Base-by-base conservation (phyloP, 164 flowering plant genomes). In the Aristolochia contorta region DNA sequence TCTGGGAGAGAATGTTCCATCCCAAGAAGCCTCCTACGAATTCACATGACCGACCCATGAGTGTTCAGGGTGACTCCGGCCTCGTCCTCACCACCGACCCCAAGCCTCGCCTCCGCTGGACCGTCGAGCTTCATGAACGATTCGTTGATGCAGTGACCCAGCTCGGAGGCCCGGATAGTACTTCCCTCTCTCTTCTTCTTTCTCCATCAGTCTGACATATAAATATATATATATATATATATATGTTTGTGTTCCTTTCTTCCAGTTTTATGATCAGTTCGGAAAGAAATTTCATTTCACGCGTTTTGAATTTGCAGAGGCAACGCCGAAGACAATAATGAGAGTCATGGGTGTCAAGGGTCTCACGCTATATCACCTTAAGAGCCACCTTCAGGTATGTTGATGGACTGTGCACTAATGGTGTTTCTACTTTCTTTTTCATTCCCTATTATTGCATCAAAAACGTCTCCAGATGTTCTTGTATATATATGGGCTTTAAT, bases 51-150 rank as follows among this genome's bases (percentile, higher is more conserved):
- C 74, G 87, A 65, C 68, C 84, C 63, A 80, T 89, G 87, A 86
- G 96, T 64, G 84, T 86, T 67, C 96, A 89, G 72, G 94, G 90
- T 0, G 98, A 93, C 80, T 93, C 98, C 8, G 96, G 89, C 4
- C 90, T 93, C 54, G 97, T 93, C 70, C 94, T 93, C 81, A 93
- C 98, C 65, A 93, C 98, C 0, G 98, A 93, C 81, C 98, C 98
- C 6, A 93, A 93, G 73, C 98, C 98, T 7, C 89, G 98, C 32
- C 92, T 93, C 46, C 88, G 98, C 1, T 93, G 98, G 98, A 93
- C 98, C 0, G 94, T 80, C 49, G 98, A 93, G 74, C 98, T 93
- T 46, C 98, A 93, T 57, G 97, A 90, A 56, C 94, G 97, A 61
- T 93, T 93, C 25, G 98, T 93, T 16, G 98, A 93, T 47, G 98